phyloP scores from a whole-genome alignment of 495 filamentous ascomycete genomes.

The Neurospora sp. region DNA sequence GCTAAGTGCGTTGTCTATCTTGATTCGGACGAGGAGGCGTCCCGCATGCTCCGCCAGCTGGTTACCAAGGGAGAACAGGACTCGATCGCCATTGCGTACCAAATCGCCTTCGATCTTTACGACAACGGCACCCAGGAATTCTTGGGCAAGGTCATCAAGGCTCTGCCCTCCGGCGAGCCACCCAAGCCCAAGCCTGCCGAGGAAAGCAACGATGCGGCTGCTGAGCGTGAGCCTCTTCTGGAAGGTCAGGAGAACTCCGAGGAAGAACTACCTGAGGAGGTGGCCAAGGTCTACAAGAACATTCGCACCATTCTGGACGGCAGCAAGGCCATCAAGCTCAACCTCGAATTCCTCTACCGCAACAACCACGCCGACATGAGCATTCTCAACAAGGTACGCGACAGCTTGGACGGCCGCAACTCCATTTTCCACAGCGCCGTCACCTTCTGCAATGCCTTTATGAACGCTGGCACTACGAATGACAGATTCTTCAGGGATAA shows the following conservation, averaged over 20 bases:
- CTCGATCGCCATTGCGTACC: constrained; percentile 80
- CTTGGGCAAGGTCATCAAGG: constrained; percentile 75
- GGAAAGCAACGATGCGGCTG: constrained; percentile 38
- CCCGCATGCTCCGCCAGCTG: constrained; percentile 73
- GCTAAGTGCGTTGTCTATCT: constrained; percentile 97
- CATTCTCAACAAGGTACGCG: constrained; percentile 90
- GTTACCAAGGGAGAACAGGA: constrained; percentile 66
- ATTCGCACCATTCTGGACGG: constrained; percentile 83
- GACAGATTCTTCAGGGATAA: constrained; percentile 98
- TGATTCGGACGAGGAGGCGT: constrained; percentile 83
- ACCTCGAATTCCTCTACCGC: constrained; percentile 90
- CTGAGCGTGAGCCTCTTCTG: constrained; percentile 37
- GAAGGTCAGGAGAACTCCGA: constrained; percentile 22
- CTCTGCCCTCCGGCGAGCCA: constrained; percentile 55
- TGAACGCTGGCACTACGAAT: constrained; percentile 97
- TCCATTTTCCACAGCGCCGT: constrained; percentile 98
- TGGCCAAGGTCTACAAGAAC: constrained; percentile 56
- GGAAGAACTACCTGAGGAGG: constrained; percentile 36
- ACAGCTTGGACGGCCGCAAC: constrained; percentile 89
- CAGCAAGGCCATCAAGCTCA: constrained; percentile 83
- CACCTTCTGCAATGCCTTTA: constrained; percentile 96
- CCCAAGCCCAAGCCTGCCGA: constrained; percentile 41
- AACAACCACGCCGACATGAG: constrained; percentile 75
- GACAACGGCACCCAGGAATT: constrained; percentile 98
- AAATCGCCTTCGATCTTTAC: constrained; percentile 95